These are phyloP conservation scores for Polytrichum formosum DNA, from an alignment of 225 moss, liverwort and hornwort species.

Conservation along the genomic window DNA sequence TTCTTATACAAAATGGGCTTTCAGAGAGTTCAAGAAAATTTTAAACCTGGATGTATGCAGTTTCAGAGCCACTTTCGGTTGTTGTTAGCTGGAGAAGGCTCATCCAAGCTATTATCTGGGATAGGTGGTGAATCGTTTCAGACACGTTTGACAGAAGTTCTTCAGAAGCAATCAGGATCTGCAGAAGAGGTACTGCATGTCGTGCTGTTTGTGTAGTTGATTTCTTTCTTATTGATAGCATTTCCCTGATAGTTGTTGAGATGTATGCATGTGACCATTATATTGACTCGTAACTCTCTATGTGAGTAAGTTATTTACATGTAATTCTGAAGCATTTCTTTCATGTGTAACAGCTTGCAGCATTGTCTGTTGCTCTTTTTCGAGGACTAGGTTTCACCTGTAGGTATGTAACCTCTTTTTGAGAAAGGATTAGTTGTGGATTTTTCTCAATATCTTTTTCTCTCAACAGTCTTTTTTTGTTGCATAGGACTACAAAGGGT, in stretches of 20 bases:
- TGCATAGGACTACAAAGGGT: neutral
- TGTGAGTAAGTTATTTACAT: neutral
- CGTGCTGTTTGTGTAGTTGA: too few species aligned
- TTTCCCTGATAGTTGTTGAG: too few species aligned
- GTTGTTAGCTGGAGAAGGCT: constrained; percentile 54
- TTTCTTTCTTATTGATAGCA: too few species aligned
- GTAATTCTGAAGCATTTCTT: neutral
- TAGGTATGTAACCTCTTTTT: constrained; percentile 39
- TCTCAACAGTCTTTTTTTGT: too few species aligned
- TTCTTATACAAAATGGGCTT: too few species aligned
- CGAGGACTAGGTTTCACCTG: constrained; percentile 82
- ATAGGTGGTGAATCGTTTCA: constrained; percentile 25
- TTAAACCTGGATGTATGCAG: constrained; percentile 17
- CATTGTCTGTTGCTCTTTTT: constrained; percentile 74
- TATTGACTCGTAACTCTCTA: too few species aligned
- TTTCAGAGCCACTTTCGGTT: constrained; percentile 43
- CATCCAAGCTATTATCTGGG: constrained; percentile 28
- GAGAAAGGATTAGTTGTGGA: too few species aligned
- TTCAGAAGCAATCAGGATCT: constrained; percentile 75
- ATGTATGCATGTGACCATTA: too few species aligned
- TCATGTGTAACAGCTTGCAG: constrained; percentile 62
- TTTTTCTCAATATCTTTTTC: too few species aligned
- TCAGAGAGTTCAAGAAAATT: too few species aligned
- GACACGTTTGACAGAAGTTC: constrained; percentile 39
- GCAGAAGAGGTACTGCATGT: constrained; percentile 65